phyloP scores from a whole-genome alignment of 768 basidiomycete genomes.

The Pisolithus marmoratus region DNA sequence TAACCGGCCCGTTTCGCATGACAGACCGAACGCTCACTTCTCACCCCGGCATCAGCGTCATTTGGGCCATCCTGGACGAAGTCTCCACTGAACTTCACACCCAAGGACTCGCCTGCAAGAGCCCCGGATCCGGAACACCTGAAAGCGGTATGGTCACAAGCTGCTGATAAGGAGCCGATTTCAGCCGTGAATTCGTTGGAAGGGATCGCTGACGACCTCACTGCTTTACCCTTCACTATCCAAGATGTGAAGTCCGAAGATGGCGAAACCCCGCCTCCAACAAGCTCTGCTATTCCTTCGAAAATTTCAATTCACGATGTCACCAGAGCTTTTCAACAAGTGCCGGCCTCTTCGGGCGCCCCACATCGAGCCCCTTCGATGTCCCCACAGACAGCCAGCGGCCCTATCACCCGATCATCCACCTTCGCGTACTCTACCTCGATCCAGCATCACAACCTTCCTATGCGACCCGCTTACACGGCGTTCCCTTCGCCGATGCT shows the following conservation, averaged over 20 bases:
- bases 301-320: conserved; percentile 81
- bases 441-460: conserved; percentile 38
- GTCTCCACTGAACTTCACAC: conserved; percentile 43
- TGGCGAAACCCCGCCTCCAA: conserved; percentile 72
- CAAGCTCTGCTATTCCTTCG: conserved; percentile 49
- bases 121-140: conserved; percentile 79
- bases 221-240: conserved; percentile 70
- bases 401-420: conserved; percentile 22
- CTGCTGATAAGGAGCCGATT: conserved; percentile 61
- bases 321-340: conserved; percentile 82
- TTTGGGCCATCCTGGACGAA: conserved; percentile 47
- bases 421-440: conserved; percentile 31
- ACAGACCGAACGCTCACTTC: conserved; percentile 40
- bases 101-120: conserved; percentile 65
- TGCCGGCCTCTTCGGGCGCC: conserved; percentile 55
- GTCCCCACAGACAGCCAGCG: conserved; percentile 43
- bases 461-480: conserved; percentile 52
- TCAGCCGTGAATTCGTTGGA: conserved; percentile 76
- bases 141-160: conserved; percentile 80
- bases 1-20: conserved; percentile 9
- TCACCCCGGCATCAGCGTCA: conserved; percentile 40
- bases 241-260: conserved; percentile 87
- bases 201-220: conserved; percentile 78
- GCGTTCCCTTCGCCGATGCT: conserved; percentile 66
- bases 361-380: conserved; percentile 42